A percentile compares a stretch with the other conserved stretches of the same genome.
These are phyloP conservation scores for Favolaschia claudopus DNA, from an alignment of 768 basidiomycete species.

Conservation along the genomic window DNA sequence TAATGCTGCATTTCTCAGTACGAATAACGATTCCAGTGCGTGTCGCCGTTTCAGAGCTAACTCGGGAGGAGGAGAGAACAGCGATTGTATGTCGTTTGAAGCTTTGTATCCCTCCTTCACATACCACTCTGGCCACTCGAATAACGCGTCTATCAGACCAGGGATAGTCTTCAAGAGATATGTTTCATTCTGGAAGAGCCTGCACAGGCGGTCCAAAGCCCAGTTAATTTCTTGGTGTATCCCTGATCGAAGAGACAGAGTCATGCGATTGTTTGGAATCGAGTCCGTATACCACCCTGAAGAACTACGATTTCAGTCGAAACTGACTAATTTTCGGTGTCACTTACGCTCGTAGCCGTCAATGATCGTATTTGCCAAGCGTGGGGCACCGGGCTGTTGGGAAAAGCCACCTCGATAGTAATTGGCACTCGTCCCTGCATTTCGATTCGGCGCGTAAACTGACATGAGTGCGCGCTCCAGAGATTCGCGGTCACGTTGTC, in stretches of 20 bases:
- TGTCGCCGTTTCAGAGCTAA: conserved; percentile 67
- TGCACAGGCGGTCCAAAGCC: conserved; percentile 87
- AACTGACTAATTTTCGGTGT: neutral
- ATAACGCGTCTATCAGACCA: conserved; percentile 82
- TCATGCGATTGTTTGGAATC: conserved; percentile 83
- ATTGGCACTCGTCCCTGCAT: neutral
- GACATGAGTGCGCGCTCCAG: conserved; percentile 46
- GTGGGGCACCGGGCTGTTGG: conserved; percentile 4
- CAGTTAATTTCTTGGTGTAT: conserved; percentile 86
- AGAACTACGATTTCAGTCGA: conserved; percentile 18
- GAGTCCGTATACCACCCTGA: conserved; percentile 89
- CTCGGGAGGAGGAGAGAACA: conserved; percentile 66
- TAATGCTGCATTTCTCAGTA: conserved; percentile 86
- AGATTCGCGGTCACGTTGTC: neutral
- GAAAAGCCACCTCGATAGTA: conserved; percentile 12
- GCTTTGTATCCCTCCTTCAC: conserved; percentile 64
- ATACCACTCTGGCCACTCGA: conserved; percentile 92
- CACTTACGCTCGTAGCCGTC: conserved; percentile 82
- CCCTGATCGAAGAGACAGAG: conserved; percentile 87
- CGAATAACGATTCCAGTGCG: conserved; percentile 85
- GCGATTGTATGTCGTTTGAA: conserved; percentile 44
- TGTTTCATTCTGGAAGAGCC: conserved; percentile 80
- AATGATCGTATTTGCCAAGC: conserved; percentile 39
- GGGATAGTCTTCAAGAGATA: conserved; percentile 77
- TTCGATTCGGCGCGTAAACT: conserved; percentile 11